Evolutionary conservation across 2,329 filamentous ascomycete genomes (phyloP), one percentile per base, ranked within the genome.

Genomic region (Fusarium sp.): DNA sequence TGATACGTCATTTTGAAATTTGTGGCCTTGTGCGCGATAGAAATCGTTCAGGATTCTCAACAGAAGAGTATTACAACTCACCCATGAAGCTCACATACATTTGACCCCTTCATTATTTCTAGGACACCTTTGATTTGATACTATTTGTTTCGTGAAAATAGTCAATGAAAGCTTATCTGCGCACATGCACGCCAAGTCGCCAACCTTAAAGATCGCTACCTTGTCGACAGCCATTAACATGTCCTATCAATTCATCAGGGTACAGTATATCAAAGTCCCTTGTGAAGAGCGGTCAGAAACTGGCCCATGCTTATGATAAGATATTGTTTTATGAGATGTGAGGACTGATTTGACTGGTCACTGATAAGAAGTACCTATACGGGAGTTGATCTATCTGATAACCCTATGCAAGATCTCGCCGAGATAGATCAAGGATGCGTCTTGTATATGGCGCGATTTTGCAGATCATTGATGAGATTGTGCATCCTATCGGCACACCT

Each of bases 371-470:
- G 44, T 17, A 68, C 50, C 49, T 10, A 45, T 46, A 49, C 29
- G 22, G 63, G 63, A 25, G 67, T 63, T 22, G 65, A 18, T 70
- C 49, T 22, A 66, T 70, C 42, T 58, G 41, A 56, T 47, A 46
- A 46, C 27, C 17, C 4, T 29, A 56, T 56, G 54, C 54, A 49
- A 36, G 54, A 56, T 56, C 31, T 47, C 39, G 41, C 22, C 54
- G 39, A 56, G 39, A 29, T 29, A 17, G 29, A 47, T 29, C 11
- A 47, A 22, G 39, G 31, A 18, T 35, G 18, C 41, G 7, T 14
- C 14, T 25, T 20, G 18, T 45, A 49, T 46, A 13, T 59, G 47
- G 11, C 50, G 57, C 17, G 54, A 59, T 29, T 50, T 45, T 29
- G 50, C 49, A 11, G 45, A 38, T 31, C 36, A 38, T 8, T 53